Evolutionary conservation across 202 grass and related monocot species (phyloP).

Genomic region (Setaria viridis): DNA sequence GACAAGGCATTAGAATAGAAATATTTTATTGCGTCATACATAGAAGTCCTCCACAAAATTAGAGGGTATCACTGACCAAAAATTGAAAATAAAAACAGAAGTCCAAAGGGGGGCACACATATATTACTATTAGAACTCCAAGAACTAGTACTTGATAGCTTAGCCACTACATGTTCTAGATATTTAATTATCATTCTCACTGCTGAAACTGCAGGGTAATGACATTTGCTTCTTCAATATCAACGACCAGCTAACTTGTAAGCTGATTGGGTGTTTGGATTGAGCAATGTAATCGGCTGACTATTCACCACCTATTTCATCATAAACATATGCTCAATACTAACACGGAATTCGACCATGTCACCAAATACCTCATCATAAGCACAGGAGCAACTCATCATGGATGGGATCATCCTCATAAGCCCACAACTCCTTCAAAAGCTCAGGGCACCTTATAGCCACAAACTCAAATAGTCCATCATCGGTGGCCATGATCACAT

Average conservation of each 20-base stretch:
- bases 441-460: not conserved
- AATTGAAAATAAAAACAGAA: not conserved
- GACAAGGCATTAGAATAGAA: no score
- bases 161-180: not conserved
- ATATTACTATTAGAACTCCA: not conserved
- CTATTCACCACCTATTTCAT: not conserved
- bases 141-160: not conserved
- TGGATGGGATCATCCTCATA: conserved; percentile 13
- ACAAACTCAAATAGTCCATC: not conserved
- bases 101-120: not conserved
- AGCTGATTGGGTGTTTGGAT: not conserved
- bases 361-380: not conserved
- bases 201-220: not conserved
- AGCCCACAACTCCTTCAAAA: conserved; percentile 3
- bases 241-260: not conserved
- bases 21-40: no score
- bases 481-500: not conserved
- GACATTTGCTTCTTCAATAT: not conserved
- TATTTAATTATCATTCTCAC: not conserved
- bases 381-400: conserved; percentile 1
- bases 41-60: no score
- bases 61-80: no score
- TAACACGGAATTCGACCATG: not conserved
- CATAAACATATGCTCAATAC: not conserved
- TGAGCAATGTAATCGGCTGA: not conserved